Base-by-base conservation (phyloP, 2,329 filamentous ascomycete species). In the Aspergillus tubingensis region DNA sequence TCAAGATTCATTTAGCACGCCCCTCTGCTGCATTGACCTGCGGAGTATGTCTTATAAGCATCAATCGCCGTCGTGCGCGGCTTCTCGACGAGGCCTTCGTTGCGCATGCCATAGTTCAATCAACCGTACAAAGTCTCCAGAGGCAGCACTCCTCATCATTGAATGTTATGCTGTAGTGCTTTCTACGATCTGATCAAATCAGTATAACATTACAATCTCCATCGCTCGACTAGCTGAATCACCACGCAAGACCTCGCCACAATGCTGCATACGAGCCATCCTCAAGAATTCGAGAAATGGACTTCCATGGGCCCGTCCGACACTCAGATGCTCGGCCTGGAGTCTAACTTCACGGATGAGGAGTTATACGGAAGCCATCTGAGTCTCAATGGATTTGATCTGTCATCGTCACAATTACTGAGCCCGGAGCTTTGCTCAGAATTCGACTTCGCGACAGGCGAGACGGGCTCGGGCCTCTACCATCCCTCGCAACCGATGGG, bases 311-410 rank as follows among this genome's bases (percentile, higher is more conserved):
- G 64, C 41, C 55, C 57, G 10, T 38, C 59, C 23, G 60, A 62
- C 19, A 47, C 41, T 17, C 41, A 38, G 7, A 48, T 50, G 10
- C 60, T 60, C 52, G 50, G 25, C 11, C 48, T 62, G 17, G 60
- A 62, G n/a, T 30, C 64, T 8, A 56, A 19, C 6, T 27, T 61
- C 23, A 25, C 30, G 1, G 44, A 47, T 5, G 60, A 62, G 15
- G 58, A 61, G 17, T 50, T 61, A 23, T 64, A 64, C 41, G 52
- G 59, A 51, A 55, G 47, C 30, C 61, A 59, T 6, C 55, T 59
- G 27, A 59, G 49, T 2, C 48, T 61, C 52, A 52, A 55, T 27
- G 58, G 54, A n/a, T 59, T 61, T 17, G 60, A 62, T n/a, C 17
- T 54, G 7, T 23, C 51, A 5, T 57, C 48, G 15, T 43, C 54